Conservation (phyloP, 306 rosid genomes). For the Glycine soja region DNA sequence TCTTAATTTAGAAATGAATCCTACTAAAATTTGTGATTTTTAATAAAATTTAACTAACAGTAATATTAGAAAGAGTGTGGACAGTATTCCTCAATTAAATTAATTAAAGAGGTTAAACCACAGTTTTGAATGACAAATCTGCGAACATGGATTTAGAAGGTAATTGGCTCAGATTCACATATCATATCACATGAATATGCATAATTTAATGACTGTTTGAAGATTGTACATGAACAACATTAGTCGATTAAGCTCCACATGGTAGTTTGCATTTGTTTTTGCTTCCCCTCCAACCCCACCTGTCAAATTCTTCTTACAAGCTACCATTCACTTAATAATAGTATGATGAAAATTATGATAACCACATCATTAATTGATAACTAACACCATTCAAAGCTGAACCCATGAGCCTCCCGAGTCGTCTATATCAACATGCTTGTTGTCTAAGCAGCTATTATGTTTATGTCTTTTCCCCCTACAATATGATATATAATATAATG, state of each 20-base stretch:
- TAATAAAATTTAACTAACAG: no score
- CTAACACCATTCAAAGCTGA: background rate
- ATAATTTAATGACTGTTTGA: conserved; percentile 42
- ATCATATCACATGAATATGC: conserved; percentile 49
- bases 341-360: background rate
- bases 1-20: no score
- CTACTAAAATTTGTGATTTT: no score
- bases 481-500: background rate
- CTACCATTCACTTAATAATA: background rate
- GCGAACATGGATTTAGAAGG: conserved; percentile 52
- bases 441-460: background rate
- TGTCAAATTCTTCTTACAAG: background rate
- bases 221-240: conserved; percentile 40
- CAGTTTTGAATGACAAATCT: background rate
- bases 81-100: no score
- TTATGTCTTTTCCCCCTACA: background rate
- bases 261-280: conserved; percentile 34
- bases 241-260: conserved; percentile 54
- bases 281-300: conserved; percentile 15
- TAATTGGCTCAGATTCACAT: conserved; percentile 48
- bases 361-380: conserved; percentile 28
- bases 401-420: conserved; percentile 2
- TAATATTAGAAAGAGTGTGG: no score
- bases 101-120: no score
- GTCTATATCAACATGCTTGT: conserved; percentile 21